phyloP scores from a whole-genome alignment of 805 yeast genomes.

The Schwanniomyces sp. region DNA sequence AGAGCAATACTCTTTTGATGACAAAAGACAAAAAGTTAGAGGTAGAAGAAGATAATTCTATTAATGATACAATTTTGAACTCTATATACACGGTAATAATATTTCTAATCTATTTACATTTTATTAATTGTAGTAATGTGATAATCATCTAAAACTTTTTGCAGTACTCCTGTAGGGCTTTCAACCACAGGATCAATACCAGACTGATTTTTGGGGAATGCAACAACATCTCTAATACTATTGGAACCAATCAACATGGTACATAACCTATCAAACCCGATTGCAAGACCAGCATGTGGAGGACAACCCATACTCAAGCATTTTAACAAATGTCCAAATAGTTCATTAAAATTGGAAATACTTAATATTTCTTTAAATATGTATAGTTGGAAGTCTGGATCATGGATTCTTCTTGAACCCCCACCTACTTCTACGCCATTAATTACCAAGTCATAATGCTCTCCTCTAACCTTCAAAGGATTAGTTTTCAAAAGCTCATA shows the following conservation, averaged over 20 bases:
- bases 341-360: slow-evolving; percentile 54
- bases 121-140: slow-evolving; percentile 19
- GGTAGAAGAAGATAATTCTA: slow-evolving; percentile 5
- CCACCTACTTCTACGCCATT: slow-evolving; percentile 98
- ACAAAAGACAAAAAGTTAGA: slow-evolving; percentile 12
- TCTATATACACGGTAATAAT: not conserved
- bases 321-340: slow-evolving; percentile 82
- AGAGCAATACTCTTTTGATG: not conserved
- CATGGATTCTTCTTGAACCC: slow-evolving; percentile 94
- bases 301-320: slow-evolving; percentile 94
- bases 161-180: slow-evolving; percentile 70
- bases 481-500: slow-evolving; percentile 51
- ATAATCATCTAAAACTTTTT: slow-evolving; percentile 54
- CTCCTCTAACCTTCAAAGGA: slow-evolving; percentile 75
- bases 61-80: not conserved
- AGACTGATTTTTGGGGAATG: slow-evolving; percentile 89
- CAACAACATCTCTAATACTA: slow-evolving; percentile 89
- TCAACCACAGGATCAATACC: slow-evolving; percentile 88
- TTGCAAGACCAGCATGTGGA: slow-evolving; percentile 96
- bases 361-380: slow-evolving; percentile 65
- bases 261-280: slow-evolving; percentile 91
- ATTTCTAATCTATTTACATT: slow-evolving; percentile 7
- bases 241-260: slow-evolving; percentile 81
- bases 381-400: slow-evolving; percentile 70
- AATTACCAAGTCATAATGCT: slow-evolving; percentile 90